A percentile compares a stretch with the other conserved stretches of the same genome.
These are phyloP conservation scores for Lodderomyces theae DNA, from an alignment of 1,139 yeast genomes.

Conservation along the genomic window DNA sequence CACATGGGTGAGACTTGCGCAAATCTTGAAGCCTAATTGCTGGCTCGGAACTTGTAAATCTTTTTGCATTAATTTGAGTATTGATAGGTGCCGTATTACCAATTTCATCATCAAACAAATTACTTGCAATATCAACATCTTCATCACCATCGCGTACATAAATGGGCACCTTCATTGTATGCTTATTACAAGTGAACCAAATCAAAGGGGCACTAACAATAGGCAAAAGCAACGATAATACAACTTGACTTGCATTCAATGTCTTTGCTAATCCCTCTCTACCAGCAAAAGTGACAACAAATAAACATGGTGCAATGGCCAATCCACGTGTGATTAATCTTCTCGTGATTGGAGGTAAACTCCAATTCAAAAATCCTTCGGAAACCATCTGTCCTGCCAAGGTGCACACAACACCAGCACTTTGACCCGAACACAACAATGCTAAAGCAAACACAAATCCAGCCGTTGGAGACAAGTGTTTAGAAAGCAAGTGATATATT, in stretches of 20 bases:
- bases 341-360: slow-evolving; percentile 81
- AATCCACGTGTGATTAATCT: slow-evolving; percentile 78
- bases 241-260: slow-evolving; percentile 85
- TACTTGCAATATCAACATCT: slow-evolving; percentile 21
- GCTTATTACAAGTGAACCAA: slow-evolving; percentile 72
- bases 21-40: slow-evolving; percentile 44
- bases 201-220: slow-evolving; percentile 88
- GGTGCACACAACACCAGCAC: slow-evolving; percentile 98
- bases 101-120: slow-evolving; percentile 20
- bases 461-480: slow-evolving; percentile 83
- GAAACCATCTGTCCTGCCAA: slow-evolving; percentile 96
- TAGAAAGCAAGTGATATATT: slow-evolving; percentile 70
- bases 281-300: slow-evolving; percentile 76
- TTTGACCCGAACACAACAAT: slow-evolving; percentile 89
- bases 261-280: slow-evolving; percentile 81
- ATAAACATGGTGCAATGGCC: slow-evolving; percentile 85
- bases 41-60: slow-evolving; percentile 37
- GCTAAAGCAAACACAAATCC: slow-evolving; percentile 93
- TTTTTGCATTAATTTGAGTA: slow-evolving; percentile 7
- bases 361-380: slow-evolving; percentile 88
- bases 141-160: slow-evolving; percentile 34
- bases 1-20: slow-evolving; percentile 45
- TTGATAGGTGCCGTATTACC: slow-evolving; percentile 1
- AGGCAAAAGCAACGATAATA: slow-evolving; percentile 78
- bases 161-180: slow-evolving; percentile 74